Evolutionary conservation across 2,329 filamentous ascomycete species (phyloP).

Genomic region (Verticillium isaacii): DNA sequence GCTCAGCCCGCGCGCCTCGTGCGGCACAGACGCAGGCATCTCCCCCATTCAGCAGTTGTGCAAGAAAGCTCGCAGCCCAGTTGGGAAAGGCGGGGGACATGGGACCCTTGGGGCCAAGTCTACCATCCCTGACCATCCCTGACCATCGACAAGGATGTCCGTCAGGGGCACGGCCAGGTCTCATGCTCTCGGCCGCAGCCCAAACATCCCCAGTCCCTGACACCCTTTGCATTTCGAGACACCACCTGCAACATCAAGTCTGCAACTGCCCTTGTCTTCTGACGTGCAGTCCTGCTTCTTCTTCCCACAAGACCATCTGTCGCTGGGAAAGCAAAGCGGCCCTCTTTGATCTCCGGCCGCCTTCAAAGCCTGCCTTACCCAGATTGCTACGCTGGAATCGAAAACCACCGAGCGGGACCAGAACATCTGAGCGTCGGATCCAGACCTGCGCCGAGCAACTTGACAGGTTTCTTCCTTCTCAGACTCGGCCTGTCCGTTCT

Average conservation of each 20-base stretch:
- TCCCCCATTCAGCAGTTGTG: neutral
- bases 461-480: neutral
- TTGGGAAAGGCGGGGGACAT: neutral
- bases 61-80: neutral
- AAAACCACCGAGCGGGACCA: neutral
- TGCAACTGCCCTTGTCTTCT: conserved; percentile 3
- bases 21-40: neutral
- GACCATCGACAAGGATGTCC: neutral
- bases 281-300: conserved; percentile 1
- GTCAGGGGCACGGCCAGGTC: neutral
- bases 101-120: neutral
- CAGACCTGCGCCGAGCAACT: neutral
- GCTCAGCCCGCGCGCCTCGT: neutral
- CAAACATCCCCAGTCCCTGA: conserved; percentile 1
- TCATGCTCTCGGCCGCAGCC: neutral
- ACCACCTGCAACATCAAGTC: conserved; percentile 4
- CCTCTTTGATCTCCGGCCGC: neutral
- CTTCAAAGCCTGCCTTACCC: neutral
- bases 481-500: neutral
- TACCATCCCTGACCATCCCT: neutral
- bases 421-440: conserved; percentile 3
- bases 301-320: neutral
- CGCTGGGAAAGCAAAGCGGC: neutral
- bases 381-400: neutral
- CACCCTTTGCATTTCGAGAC: conserved; percentile 2